Evolutionary conservation across 108 stramenopile genomes (phyloP).

Genomic region (Cylindrotheca closterium): DNA sequence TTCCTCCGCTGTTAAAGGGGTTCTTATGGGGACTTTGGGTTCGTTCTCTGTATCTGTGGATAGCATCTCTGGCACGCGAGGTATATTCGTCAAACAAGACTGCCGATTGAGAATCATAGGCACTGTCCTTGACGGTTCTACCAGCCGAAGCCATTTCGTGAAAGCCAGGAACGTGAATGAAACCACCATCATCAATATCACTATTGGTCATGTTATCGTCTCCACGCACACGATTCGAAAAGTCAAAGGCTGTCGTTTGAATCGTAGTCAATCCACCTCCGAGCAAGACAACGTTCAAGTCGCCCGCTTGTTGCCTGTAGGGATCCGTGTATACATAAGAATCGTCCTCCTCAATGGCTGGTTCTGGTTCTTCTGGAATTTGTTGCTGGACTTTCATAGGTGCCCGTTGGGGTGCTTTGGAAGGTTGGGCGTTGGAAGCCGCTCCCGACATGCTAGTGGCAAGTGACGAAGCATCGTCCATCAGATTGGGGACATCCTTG

Average conservation of each 20-base stretch:
- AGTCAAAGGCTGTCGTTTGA: conserved; percentile 49
- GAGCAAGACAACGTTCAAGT: conserved; percentile 29
- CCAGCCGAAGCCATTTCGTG: conserved; percentile 39
- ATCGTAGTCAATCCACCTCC: conserved; percentile 54
- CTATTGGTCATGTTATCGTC: conserved; percentile 51
- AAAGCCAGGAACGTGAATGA: conserved; percentile 40
- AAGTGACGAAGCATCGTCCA: conserved; percentile 75
- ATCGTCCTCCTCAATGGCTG: conserved; percentile 29
- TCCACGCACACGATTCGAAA: conserved; percentile 35
- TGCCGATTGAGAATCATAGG: conserved; percentile 3
- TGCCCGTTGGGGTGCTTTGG: conserved; percentile 12
- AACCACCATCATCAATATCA: conserved; percentile 51
- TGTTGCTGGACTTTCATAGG: conserved; percentile 14
- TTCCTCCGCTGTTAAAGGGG: conserved; percentile 1
- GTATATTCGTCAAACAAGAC: conserved; percentile 2
- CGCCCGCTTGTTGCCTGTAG: conserved; percentile 3
- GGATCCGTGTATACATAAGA: conserved; percentile 1
- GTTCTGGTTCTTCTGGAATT: conserved; percentile 15
- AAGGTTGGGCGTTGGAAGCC: conserved; percentile 5
- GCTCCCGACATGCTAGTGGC: conserved; percentile 3
- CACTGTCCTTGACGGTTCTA: conserved; percentile 16
- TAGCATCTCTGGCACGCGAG: background rate
- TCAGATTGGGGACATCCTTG: conserved; percentile 78
- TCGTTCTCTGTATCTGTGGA: background rate
- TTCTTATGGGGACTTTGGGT: background rate